Conservation (phyloP, 768 basidiomycete genomes). For the Tricholoma matsutake region DNA sequence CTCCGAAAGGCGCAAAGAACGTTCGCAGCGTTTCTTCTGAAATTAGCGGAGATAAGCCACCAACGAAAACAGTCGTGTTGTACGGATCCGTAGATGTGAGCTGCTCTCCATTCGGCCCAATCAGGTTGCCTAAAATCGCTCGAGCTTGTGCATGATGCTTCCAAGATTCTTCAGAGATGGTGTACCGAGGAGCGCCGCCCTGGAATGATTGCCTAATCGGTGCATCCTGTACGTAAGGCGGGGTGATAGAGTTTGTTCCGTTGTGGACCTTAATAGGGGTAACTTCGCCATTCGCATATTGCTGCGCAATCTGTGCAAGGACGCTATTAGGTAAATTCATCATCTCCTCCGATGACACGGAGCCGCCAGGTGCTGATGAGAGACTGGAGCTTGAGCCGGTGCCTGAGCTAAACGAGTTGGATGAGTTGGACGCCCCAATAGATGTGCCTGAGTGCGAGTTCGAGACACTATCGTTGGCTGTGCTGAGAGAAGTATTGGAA, state of each 20-base stretch:
- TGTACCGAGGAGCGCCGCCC: constrained; percentile 48
- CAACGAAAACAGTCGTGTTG: constrained; percentile 95
- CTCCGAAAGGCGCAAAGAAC: constrained; percentile 90
- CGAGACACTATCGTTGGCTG: constrained; percentile 35
- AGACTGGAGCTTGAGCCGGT: constrained; percentile 44
- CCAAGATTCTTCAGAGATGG: constrained; percentile 73
- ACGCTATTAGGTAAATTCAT: constrained; percentile 44
- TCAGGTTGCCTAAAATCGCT: constrained; percentile 77
- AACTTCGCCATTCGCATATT: constrained; percentile 38
- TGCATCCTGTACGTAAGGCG: constrained; percentile 41
- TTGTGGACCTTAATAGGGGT: constrained; percentile 23
- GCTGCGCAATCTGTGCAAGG: constrained; percentile 47
- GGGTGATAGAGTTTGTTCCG: constrained; percentile 31
- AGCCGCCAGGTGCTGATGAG: constrained; percentile 43
- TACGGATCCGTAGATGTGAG: constrained; percentile 90
- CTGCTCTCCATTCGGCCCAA: constrained; percentile 85
- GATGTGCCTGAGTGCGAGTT: constrained; percentile 46
- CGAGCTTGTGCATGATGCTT: constrained; percentile 83
- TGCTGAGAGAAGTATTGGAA: constrained; percentile 34
- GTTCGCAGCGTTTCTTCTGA: constrained; percentile 89
- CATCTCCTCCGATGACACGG: constrained; percentile 52
- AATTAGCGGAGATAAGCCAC: constrained; percentile 83
- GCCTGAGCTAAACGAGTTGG: constrained; percentile 49
- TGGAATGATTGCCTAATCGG: constrained; percentile 30
- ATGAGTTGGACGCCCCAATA: constrained; percentile 49